phyloP scores from a whole-genome alignment of 768 basidiomycete genomes.

The Rhizopogon sp. region DNA sequence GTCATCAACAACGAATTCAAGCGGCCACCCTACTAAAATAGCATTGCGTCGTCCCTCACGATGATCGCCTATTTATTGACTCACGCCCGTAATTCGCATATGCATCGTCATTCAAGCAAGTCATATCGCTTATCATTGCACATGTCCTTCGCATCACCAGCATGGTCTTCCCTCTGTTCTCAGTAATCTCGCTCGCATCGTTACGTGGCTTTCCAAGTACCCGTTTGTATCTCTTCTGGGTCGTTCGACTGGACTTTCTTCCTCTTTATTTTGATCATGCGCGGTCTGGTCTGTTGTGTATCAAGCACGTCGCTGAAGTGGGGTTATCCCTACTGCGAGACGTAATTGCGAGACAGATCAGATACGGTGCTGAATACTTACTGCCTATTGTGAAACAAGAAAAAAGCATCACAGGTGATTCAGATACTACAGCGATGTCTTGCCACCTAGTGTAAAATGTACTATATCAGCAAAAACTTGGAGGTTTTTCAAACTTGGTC shows the following conservation, averaged over 20 bases:
- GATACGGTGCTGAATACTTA: no score
- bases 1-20: constrained; percentile 61
- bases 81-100: not conserved
- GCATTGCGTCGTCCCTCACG: not conserved
- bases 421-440: no score
- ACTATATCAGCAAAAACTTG: no score
- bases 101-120: not conserved
- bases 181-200: not conserved
- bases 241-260: not conserved
- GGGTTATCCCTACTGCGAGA: no score
- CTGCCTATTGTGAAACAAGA: no score
- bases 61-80: not conserved
- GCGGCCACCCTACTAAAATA: constrained; percentile 38
- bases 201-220: not conserved
- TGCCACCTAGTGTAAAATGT: no score
- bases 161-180: not conserved
- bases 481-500: no score
- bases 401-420: no score
- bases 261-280: not conserved
- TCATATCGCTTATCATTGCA: not conserved
- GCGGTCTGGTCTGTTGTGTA: not conserved
- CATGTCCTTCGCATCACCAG: not conserved
- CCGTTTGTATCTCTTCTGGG: no score
- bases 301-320: not conserved
- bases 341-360: no score